Conservation (phyloP, 441 rosid species). For the Geranium incanum region DNA sequence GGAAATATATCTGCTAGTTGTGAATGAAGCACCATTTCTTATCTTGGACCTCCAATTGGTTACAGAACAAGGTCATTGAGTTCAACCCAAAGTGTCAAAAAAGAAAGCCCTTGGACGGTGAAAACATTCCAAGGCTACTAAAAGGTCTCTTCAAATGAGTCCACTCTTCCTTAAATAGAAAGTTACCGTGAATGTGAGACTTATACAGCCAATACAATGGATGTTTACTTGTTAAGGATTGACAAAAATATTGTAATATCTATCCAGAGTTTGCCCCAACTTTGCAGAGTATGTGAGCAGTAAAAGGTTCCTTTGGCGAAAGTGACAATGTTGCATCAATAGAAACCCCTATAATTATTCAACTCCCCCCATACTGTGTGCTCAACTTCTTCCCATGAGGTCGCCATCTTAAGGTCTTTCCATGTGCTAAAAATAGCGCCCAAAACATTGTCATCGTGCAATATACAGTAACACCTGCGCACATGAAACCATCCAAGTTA, state of each 20-base stretch:
- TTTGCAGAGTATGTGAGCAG: not conserved
- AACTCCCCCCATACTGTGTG: conserved; percentile 68
- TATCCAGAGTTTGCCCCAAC: not conserved
- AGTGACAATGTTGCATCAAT: not conserved
- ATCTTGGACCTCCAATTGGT: conserved; percentile 33
- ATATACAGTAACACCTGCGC: conserved; percentile 81
- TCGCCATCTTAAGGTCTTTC: conserved; percentile 56
- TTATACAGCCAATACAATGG: not conserved
- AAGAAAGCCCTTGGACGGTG: no score
- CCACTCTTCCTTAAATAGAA: not conserved
- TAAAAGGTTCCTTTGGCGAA: not conserved
- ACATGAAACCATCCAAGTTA: conserved; percentile 13
- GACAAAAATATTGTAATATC: not conserved
- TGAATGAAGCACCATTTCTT: conserved; percentile 31
- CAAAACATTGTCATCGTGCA: conserved; percentile 78
- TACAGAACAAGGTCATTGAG: conserved; percentile 4
- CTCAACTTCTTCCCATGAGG: conserved; percentile 90
- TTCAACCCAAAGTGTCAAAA: not conserved
- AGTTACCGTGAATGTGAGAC: not conserved
- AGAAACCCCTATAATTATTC: conserved; percentile 35
- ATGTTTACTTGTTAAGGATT: not conserved
- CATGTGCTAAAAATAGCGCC: conserved; percentile 74
- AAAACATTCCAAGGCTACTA: no score
- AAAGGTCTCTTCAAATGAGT: no score
- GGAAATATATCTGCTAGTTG: conserved; percentile 33